These are phyloP conservation scores for Triangularia verruculosa DNA, from an alignment of 2,329 filamentous ascomycete species.

Conservation along the genomic window DNA sequence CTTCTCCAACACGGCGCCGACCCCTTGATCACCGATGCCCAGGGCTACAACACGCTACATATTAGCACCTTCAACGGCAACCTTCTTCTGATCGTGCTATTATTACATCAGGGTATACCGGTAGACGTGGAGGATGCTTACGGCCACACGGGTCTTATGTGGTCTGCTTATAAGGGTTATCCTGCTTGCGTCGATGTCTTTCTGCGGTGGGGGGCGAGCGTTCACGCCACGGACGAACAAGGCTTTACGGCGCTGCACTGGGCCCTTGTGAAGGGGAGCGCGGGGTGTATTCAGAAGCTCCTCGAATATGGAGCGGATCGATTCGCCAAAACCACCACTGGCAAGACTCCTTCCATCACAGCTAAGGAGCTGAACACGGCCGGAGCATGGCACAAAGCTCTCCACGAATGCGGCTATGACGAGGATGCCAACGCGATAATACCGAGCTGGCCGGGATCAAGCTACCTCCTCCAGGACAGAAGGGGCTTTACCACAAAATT, in stretches of 20 bases:
- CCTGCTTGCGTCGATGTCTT: conserved; percentile 90
- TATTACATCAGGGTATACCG: conserved; percentile 92
- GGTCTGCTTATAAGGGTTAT: conserved; percentile 97
- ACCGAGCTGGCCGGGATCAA: conserved; percentile 69
- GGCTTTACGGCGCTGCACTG: conserved; percentile 95
- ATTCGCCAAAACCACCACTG: conserved; percentile 82
- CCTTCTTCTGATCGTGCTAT: conserved; percentile 79
- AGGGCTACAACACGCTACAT: conserved; percentile 97
- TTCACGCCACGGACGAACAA: conserved; percentile 84
- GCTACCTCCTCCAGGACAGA: conserved; percentile 72
- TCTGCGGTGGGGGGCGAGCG: conserved; percentile 90
- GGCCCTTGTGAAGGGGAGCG: conserved; percentile 90
- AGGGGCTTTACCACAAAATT: conserved; percentile 77
- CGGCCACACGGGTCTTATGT: conserved; percentile 95
- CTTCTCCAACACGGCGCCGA: conserved; percentile 90
- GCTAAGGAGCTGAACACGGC: conserved; percentile 87
- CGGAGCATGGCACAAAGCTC: conserved; percentile 75
- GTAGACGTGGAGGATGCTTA: conserved; percentile 88
- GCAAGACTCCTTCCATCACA: conserved; percentile 84
- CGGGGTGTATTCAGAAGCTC: conserved; percentile 86
- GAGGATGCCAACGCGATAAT: conserved; percentile 69
- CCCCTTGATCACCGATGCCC: conserved; percentile 84
- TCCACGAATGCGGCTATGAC: conserved; percentile 81
- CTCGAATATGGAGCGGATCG: conserved; percentile 94
- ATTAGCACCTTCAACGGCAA: conserved; percentile 97